These are phyloP conservation scores for Apophysomyces trapeziformis DNA, from an alignment of 371 early-diverging fungal genomes.

Conservation along the genomic window DNA sequence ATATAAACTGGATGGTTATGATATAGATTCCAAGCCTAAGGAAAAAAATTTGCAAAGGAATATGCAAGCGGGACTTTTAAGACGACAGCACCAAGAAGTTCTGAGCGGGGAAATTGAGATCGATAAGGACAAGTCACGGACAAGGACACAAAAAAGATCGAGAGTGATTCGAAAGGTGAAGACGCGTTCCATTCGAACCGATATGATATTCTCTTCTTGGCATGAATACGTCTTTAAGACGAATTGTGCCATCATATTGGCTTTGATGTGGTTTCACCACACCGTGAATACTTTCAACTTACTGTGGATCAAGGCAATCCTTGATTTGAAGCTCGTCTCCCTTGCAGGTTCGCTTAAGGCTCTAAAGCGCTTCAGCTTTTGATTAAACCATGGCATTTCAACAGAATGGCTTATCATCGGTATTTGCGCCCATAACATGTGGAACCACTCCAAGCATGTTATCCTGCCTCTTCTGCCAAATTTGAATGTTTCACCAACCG, in stretches of 20 bases:
- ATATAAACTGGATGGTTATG: no score
- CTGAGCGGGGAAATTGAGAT: no score
- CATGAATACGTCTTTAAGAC: constrained; percentile 7
- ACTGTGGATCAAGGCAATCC: background rate
- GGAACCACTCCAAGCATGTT: constrained; percentile 1
- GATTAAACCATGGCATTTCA: background rate
- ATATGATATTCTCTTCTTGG: background rate
- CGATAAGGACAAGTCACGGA: no score
- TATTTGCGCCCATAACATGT: constrained; percentile 1
- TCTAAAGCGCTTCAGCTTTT: background rate
- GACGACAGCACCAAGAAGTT: no score
- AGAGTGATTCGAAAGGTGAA: no score
- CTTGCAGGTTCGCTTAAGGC: background rate
- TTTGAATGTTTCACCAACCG: background rate
- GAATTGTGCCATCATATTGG: constrained; percentile 1
- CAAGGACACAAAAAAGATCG: no score
- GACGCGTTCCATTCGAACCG: background rate
- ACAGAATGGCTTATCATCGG: constrained; percentile 2
- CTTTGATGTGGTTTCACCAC: background rate
- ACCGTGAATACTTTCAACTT: constrained; percentile 4
- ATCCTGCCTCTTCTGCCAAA: constrained; percentile 3
- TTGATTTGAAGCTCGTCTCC: background rate
- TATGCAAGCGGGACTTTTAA: no score
- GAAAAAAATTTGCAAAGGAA: no score
- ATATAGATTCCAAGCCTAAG: no score